A percentile compares a stretch with the other conserved stretches of the same genome.
Evolutionary conservation across 495 filamentous ascomycete species (phyloP).

Genomic region (Penicillium samsonianum): DNA sequence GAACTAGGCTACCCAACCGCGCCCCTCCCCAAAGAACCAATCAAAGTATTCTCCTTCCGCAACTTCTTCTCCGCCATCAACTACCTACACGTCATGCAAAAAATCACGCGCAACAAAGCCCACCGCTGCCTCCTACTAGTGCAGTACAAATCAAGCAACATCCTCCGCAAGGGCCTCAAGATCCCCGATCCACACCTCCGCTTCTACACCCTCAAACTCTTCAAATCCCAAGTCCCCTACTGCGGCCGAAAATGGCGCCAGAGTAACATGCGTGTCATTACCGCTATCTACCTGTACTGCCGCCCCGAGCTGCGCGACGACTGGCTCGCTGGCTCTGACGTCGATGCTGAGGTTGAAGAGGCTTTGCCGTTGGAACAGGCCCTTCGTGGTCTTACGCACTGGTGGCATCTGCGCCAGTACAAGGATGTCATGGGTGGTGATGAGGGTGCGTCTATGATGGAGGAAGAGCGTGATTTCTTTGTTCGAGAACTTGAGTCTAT

Average conservation of each 20-base stretch:
- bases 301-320: slow-evolving; percentile 90
- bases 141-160: slow-evolving; percentile 88
- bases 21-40: slow-evolving; percentile 68
- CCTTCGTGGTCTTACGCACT: slow-evolving; percentile 81
- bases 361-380: slow-evolving; percentile 88
- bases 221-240: slow-evolving; percentile 97
- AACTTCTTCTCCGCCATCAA: slow-evolving; percentile 95
- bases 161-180: slow-evolving; percentile 85
- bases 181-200: slow-evolving; percentile 85
- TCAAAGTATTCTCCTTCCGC: slow-evolving; percentile 87
- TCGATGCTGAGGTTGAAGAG: slow-evolving; percentile 91
- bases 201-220: slow-evolving; percentile 93
- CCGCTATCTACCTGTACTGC: slow-evolving; percentile 91
- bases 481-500: slow-evolving; percentile 83
- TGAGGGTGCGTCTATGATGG: slow-evolving; percentile 55
- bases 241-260: slow-evolving; percentile 98
- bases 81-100: slow-evolving; percentile 92
- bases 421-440: slow-evolving; percentile 77
- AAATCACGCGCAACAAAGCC: slow-evolving; percentile 90
- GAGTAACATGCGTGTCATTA: slow-evolving; percentile 97
- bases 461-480: slow-evolving; percentile 89
- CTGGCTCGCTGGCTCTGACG: slow-evolving; percentile 87
- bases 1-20: slow-evolving; percentile 76
- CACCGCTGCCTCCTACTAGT: slow-evolving; percentile 92
- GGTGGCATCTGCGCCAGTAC: slow-evolving; percentile 84